Conservation (phyloP, 495 filamentous ascomycete genomes). For the Sphaerosporella brunnea region DNA sequence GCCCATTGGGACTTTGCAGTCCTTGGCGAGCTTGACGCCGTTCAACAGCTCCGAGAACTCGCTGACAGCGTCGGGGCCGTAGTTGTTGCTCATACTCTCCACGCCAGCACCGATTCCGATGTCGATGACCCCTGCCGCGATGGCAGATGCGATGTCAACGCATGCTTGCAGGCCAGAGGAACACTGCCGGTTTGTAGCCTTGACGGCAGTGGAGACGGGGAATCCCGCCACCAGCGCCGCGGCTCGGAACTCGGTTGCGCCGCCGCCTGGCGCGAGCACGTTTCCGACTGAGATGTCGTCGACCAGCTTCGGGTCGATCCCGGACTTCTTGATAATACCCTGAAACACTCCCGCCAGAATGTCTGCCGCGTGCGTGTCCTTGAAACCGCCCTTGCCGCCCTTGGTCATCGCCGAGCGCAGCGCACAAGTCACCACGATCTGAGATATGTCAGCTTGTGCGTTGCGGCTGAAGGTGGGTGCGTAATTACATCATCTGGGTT, state of each 20-base stretch:
- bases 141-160: conserved; percentile 82
- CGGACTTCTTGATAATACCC: conserved; percentile 62
- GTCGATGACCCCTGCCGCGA: conserved; percentile 80
- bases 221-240: conserved; percentile 84
- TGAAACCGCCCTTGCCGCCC: conserved; percentile 84
- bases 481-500: conserved; percentile 41
- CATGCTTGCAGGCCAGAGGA: conserved; percentile 75
- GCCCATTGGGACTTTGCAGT: conserved; percentile 98
- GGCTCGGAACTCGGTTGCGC: conserved; percentile 91
- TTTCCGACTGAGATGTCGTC: conserved; percentile 87
- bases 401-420: conserved; percentile 84
- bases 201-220: conserved; percentile 64
- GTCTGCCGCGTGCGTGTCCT: conserved; percentile 78
- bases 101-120: conserved; percentile 87
- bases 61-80: conserved; percentile 74
- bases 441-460: conserved; percentile 2
- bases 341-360: conserved; percentile 70
- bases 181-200: conserved; percentile 81
- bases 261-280: conserved; percentile 81
- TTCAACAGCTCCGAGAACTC: conserved; percentile 92
- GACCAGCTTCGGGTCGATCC: conserved; percentile 65
- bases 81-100: conserved; percentile 91
- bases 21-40: conserved; percentile 59
- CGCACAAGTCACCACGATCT: conserved; percentile 82
- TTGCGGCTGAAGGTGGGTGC: conserved; percentile 6